Evolutionary conservation across 2,329 filamentous ascomycete species (phyloP).

Genomic region (Cylindrodendrum hubeiense): DNA sequence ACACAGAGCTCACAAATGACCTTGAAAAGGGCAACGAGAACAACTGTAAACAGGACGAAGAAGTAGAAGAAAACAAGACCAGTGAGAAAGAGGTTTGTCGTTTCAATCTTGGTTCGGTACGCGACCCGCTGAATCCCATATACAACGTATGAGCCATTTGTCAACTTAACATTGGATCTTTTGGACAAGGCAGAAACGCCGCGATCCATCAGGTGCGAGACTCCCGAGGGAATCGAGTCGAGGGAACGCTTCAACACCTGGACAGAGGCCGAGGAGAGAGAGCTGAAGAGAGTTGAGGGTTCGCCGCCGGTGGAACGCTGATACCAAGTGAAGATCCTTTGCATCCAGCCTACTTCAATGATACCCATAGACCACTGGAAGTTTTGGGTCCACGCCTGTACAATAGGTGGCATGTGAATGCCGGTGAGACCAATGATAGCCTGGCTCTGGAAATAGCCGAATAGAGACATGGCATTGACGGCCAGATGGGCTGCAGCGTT

Average conservation of each 20-base stretch:
- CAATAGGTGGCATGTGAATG: slow-evolving; percentile 86
- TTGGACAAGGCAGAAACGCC: slow-evolving; percentile 65
- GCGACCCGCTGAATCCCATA: slow-evolving; percentile 90
- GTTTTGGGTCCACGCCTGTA: slow-evolving; percentile 94
- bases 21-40: slow-evolving; percentile 84
- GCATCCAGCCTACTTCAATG: slow-evolving; percentile 85
- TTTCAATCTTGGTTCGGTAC: slow-evolving; percentile 87
- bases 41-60: slow-evolving; percentile 80
- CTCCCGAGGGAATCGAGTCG: slow-evolving; percentile 51
- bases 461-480: slow-evolving; percentile 90
- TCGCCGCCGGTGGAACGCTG: slow-evolving; percentile 91
- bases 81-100: slow-evolving; percentile 93
- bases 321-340: slow-evolving; percentile 93
- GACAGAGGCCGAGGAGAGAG: slow-evolving; percentile 80
- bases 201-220: slow-evolving; percentile 64
- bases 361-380: slow-evolving; percentile 99
- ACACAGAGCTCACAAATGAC: slow-evolving; percentile 80
- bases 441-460: slow-evolving; percentile 93
- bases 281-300: slow-evolving; percentile 82
- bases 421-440: slow-evolving; percentile 89
- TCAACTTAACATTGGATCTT: slow-evolving; percentile 66
- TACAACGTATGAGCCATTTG: slow-evolving; percentile 71
- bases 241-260: slow-evolving; percentile 77
- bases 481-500: slow-evolving; percentile 96
- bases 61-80: slow-evolving; percentile 89